Base-by-base conservation (phyloP, 2,329 filamentous ascomycete species). In the Curvularia eragrostidis region DNA sequence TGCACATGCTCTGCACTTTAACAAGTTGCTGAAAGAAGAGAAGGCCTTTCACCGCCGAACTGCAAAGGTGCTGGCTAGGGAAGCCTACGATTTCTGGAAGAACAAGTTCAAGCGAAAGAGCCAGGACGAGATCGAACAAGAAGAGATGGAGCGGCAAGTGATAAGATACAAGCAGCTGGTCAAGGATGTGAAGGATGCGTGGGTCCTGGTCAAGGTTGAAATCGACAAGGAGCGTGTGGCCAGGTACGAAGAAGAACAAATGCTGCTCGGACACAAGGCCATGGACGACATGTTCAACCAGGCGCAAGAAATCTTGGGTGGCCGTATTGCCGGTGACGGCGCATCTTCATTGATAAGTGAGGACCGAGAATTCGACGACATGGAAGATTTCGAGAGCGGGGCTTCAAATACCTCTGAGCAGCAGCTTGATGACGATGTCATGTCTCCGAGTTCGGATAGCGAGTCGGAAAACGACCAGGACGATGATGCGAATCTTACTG, bases 21-120 rank as follows among this genome's bases (percentile, higher is more conserved):
- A 91, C 47, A 90, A 88, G 68, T 82, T 98, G 34, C 86, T 98
- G 79, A 78, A 89, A 2, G 85, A 87, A 56, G 95, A 99, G 75
- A 90, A 93, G 66, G 86, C 86, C 62, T 84, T 88, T 12, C 94
- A 98, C 76, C 87, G 87, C 34, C 82, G 85, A n/a, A 82, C 84
- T 2, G 94, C 94, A 1, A 96, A 93, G 75, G 86, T 87, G 52
- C 77, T 96, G 52, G 94, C 94, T 1, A 87, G 91, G 69, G 89
- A 91, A 43, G 91, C 91, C 67, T 82, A 89, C 52, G 89, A 91
- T 13, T 89, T 89, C 72, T 93, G 90, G 89, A 81, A 87, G 51
- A 81, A 86, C 52, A 86, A 87, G 53, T 89, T 92, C 69, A 76
- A 73, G 71, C 68, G 69, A 48, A 75, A 76, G 65, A 73, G 68